Evolutionary conservation across 2,329 filamentous ascomycete genomes (phyloP).

Genomic region (Trichoderma hamatum): DNA sequence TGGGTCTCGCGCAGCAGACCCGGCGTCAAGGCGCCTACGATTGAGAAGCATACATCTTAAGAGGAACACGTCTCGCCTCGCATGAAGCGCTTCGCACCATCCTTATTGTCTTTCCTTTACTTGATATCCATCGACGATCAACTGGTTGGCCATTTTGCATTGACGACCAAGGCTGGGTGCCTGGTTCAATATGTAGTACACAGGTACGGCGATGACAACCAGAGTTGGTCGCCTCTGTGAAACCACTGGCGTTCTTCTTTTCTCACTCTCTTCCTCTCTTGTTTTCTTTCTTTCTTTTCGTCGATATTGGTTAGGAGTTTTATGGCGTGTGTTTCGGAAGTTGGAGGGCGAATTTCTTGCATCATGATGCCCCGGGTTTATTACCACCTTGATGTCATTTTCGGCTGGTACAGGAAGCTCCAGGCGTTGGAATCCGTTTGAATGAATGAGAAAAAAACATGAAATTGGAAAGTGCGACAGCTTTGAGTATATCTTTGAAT

Average conservation of each 20-base stretch:
- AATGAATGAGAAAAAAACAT: background rate
- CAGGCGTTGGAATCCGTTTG: background rate
- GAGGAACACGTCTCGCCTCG: background rate
- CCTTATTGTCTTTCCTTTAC: background rate
- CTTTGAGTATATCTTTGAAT: background rate
- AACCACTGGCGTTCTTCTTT: background rate
- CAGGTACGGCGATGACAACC: background rate
- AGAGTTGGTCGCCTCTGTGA: background rate
- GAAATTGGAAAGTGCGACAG: background rate
- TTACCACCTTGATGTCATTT: background rate
- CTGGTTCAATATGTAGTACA: background rate
- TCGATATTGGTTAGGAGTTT: background rate
- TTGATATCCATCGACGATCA: background rate
- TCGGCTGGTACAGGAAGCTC: background rate
- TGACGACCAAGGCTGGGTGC: background rate
- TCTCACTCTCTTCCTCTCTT: background rate
- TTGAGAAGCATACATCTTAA: constrained; percentile 23
- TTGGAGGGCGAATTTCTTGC: background rate
- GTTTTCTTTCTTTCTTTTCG: background rate
- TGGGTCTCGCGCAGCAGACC: constrained; percentile 16
- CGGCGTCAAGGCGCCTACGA: constrained; percentile 18
- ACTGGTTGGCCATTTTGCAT: background rate
- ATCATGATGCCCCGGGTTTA: background rate
- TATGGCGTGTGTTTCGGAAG: background rate
- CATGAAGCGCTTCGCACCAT: background rate